These are phyloP conservation scores for Talaromyces nanjingensis DNA, from an alignment of 495 filamentous ascomycete genomes.

Conservation along the genomic window DNA sequence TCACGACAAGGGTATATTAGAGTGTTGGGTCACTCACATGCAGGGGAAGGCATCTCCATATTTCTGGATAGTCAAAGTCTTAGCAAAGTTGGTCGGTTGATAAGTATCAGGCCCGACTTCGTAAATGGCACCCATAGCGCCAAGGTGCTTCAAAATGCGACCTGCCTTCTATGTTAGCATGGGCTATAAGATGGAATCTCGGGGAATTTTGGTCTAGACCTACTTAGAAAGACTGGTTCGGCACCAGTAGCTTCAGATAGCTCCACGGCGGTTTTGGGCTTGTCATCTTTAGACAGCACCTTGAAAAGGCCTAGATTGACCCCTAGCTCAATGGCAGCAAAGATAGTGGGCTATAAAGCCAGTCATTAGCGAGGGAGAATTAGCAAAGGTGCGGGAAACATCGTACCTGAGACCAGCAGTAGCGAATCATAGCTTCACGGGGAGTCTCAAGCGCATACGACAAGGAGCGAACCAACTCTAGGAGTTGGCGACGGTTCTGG, in stretches of 20 bases:
- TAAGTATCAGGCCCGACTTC: conserved; percentile 21
- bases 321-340: conserved; percentile 26
- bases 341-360: conserved; percentile 15
- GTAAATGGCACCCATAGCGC: conserved; percentile 18
- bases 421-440: conserved; percentile 32
- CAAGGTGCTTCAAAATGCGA: conserved; percentile 20
- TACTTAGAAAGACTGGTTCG: conserved; percentile 26
- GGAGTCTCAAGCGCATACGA: conserved; percentile 34
- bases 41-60: conserved; percentile 6
- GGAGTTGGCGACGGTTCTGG: conserved; percentile 17
- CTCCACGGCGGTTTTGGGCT: conserved; percentile 21
- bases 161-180: conserved; percentile 15
- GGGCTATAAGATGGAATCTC: neutral
- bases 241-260: conserved; percentile 26
- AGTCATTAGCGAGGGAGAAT: neutral
- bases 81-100: conserved; percentile 9
- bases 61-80: conserved; percentile 7
- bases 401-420: conserved; percentile 32
- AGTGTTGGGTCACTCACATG: conserved; percentile 2
- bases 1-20: neutral
- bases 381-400: neutral
- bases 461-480: conserved; percentile 25
- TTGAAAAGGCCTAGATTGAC: conserved; percentile 29
- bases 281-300: conserved; percentile 24
- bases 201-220: neutral